These are phyloP conservation scores for Botrytis galanthina DNA, from an alignment of 2,329 filamentous ascomycete genomes.

Conservation along the genomic window DNA sequence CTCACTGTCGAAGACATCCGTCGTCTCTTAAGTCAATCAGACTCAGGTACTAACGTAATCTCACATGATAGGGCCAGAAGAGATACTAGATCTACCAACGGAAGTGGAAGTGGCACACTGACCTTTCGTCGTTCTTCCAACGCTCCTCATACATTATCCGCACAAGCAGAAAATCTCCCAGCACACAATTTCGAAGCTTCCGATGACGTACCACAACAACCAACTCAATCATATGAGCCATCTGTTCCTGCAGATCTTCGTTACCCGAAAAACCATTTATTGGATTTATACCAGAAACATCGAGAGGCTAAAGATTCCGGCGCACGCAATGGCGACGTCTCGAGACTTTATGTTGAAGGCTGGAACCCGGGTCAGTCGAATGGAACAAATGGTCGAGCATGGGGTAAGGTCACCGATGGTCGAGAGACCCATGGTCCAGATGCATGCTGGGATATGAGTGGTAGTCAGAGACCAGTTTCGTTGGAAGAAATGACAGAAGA, in stretches of 20 bases:
- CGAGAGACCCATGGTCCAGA: conserved; percentile 82
- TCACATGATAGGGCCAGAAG: conserved; percentile 51
- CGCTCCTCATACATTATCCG: conserved; percentile 46
- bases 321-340: conserved; percentile 57
- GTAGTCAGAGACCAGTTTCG: conserved; percentile 67
- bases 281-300: conserved; percentile 67
- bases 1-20: too few species aligned
- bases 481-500: conserved; percentile 65
- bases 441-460: conserved; percentile 82
- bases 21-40: neutral
- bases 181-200: conserved; percentile 30
- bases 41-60: neutral
- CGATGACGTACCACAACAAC: conserved; percentile 32
- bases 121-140: conserved; percentile 64
- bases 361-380: conserved; percentile 79
- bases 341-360: conserved; percentile 67
- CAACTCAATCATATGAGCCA: conserved; percentile 45
- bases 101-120: conserved; percentile 44
- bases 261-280: conserved; percentile 54
- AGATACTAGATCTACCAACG: conserved; percentile 56
- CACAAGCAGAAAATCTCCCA: conserved; percentile 30
- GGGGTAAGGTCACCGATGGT: conserved; percentile 75
- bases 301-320: conserved; percentile 41
- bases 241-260: conserved; percentile 36
- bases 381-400: conserved; percentile 58